Evolutionary conservation across 2,329 filamentous ascomycete species (phyloP).

Genomic region (Botrytis pseudocinerea): DNA sequence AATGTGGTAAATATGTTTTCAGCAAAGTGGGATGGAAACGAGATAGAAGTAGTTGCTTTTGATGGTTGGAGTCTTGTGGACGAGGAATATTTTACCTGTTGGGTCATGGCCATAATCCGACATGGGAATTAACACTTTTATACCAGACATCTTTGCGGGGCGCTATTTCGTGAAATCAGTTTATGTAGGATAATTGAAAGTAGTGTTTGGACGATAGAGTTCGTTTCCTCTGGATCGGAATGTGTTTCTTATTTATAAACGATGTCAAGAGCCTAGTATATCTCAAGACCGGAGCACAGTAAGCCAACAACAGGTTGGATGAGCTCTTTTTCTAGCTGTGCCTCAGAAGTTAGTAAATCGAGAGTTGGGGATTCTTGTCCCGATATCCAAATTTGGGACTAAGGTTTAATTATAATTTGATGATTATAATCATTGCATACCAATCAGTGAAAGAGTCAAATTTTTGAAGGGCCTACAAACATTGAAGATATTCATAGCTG

Average conservation of each 20-base stretch:
- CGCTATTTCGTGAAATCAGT: background rate
- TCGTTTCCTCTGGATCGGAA: background rate
- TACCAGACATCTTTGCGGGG: background rate
- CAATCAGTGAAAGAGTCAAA: too few relatives aligned
- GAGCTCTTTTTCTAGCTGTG: background rate
- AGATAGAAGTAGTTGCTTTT: background rate
- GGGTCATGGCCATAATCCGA: slow-evolving; percentile 58
- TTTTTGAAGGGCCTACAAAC: background rate
- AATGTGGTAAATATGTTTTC: background rate
- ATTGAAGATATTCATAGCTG: background rate
- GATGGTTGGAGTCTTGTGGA: background rate
- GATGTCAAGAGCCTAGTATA: background rate
- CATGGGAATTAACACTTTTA: slow-evolving; percentile 51
- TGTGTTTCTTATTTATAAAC: background rate
- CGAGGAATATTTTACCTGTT: slow-evolving; percentile 45
- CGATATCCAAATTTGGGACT: background rate
- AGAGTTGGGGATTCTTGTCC: background rate
- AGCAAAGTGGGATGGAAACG: background rate
- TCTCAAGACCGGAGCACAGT: background rate
- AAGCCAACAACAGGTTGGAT: background rate
- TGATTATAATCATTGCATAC: background rate
- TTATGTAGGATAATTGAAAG: background rate
- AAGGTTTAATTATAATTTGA: background rate
- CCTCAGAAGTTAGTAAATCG: background rate
- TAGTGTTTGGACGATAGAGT: accelerated